Evolutionary conservation across 2,329 filamentous ascomycete species (phyloP).

Genomic region (Neofusicoccum umdonicola): DNA sequence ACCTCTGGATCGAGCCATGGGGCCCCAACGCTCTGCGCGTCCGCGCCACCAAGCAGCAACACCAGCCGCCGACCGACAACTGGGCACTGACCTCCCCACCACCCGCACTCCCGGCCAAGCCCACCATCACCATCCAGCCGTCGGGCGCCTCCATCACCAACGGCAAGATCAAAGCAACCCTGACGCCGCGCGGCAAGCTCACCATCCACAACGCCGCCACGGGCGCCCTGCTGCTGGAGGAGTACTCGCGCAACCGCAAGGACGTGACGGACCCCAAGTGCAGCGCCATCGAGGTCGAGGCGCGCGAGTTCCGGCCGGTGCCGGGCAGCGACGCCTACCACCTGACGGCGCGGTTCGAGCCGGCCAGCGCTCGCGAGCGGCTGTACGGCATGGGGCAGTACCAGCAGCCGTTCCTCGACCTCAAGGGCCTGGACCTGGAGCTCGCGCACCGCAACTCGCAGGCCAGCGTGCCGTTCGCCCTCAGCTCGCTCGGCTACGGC

Average conservation of each 20-base stretch:
- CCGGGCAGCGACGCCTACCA: constrained; percentile 53
- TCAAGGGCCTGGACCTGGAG: constrained; percentile 63
- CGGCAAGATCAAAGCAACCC: constrained; percentile 48
- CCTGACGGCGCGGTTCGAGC: constrained; percentile 60
- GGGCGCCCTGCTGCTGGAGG: constrained; percentile 50
- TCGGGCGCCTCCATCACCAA: constrained; percentile 45
- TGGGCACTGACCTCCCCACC: constrained; percentile 26
- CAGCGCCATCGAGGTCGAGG: constrained; percentile 56
- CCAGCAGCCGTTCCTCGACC: constrained; percentile 61
- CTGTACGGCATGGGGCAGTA: constrained; percentile 71
- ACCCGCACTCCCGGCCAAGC: neutral
- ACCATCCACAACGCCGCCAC: constrained; percentile 44
- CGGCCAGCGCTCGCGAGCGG: constrained; percentile 53
- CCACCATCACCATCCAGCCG: constrained; percentile 17
- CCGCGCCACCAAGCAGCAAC: constrained; percentile 43
- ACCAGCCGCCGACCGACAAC: constrained; percentile 26
- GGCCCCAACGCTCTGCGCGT: constrained; percentile 49
- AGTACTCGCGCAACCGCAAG: constrained; percentile 51
- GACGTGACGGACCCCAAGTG: constrained; percentile 58
- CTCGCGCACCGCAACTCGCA: constrained; percentile 67
- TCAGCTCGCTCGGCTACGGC: constrained; percentile 61
- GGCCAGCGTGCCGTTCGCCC: constrained; percentile 61
- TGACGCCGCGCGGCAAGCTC: constrained; percentile 52
- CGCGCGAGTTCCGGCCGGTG: constrained; percentile 57
- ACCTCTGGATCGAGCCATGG: constrained; percentile 51